A percentile compares a stretch with the other conserved stretches of the same genome.
Conservation (phyloP, 2,329 filamentous ascomycete genomes). For the Verticillium longisporum region DNA sequence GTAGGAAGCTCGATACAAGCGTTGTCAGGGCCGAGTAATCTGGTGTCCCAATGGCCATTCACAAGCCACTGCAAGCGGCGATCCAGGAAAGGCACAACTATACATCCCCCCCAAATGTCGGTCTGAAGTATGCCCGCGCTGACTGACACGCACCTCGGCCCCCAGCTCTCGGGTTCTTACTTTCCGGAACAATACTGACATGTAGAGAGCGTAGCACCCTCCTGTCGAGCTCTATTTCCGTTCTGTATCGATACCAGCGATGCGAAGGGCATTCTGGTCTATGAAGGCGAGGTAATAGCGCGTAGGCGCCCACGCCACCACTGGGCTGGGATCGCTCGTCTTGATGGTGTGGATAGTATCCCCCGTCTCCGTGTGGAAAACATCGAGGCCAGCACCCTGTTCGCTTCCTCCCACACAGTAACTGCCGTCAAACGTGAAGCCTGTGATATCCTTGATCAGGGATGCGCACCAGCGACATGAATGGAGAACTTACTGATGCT, state of each 20-base stretch:
- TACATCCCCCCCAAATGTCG: neutral
- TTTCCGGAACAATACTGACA: neutral
- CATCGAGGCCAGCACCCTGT: conserved; percentile 60
- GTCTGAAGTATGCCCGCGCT: neutral
- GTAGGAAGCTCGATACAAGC: no score
- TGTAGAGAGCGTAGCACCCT: no score
- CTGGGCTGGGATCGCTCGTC: conserved; percentile 54
- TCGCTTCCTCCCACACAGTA: conserved; percentile 70
- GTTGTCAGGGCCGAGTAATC: no score
- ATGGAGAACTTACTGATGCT: conserved; percentile 49
- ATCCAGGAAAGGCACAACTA: no score
- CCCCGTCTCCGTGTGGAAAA: conserved; percentile 67
- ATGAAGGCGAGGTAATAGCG: conserved; percentile 69
- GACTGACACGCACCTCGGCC: neutral
- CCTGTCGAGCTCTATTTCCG: conserved; percentile 22
- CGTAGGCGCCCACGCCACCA: conserved; percentile 71
- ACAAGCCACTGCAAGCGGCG: no score
- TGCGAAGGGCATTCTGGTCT: conserved; percentile 61
- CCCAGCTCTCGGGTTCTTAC: neutral
- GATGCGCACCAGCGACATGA: neutral
- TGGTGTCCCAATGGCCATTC: no score
- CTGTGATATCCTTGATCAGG: conserved; percentile 22
- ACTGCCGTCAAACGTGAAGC: conserved; percentile 72
- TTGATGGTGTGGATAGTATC: conserved; percentile 68
- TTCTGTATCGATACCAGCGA: conserved; percentile 53